Conservation (phyloP, 169 alveolate genomes). For the Plasmodium billcollinsi region DNA sequence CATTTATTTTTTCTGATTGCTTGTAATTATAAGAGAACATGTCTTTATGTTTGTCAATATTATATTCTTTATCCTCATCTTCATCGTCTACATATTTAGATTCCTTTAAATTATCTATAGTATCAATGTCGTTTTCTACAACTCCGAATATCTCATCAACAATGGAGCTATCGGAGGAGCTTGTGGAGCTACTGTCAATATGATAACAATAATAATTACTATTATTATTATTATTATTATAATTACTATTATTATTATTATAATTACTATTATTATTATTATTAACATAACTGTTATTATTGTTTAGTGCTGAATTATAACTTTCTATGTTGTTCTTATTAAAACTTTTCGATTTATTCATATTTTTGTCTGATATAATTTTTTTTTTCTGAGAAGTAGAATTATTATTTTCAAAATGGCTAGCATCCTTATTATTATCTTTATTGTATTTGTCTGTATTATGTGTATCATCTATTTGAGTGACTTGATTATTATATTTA, state of each 20-base stretch:
- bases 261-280: neutral
- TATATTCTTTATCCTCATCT: neutral
- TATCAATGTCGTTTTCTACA: too few relatives aligned
- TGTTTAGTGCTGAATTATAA: neutral
- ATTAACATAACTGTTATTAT: neutral
- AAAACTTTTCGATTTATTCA: neutral
- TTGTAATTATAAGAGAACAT: too few relatives aligned
- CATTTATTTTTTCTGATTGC: too few relatives aligned
- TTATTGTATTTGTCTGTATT: neutral
- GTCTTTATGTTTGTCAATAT: too few relatives aligned
- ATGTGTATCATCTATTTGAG: neutral
- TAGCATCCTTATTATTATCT: neutral
- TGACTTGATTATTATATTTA: neutral
- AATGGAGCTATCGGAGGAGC: neutral
- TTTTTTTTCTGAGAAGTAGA: neutral
- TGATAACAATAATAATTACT: neutral
- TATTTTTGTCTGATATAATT: neutral
- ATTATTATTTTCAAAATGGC: neutral
- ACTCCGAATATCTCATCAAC: too few relatives aligned
- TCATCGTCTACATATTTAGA: neutral
- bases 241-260: neutral
- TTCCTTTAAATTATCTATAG: neutral
- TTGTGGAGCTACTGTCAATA: neutral
- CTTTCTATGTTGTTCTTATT: neutral
- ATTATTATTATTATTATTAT: neutral